phyloP scores from a whole-genome alignment of 139 green algal genomes.

The Coccomyxa sp. region DNA sequence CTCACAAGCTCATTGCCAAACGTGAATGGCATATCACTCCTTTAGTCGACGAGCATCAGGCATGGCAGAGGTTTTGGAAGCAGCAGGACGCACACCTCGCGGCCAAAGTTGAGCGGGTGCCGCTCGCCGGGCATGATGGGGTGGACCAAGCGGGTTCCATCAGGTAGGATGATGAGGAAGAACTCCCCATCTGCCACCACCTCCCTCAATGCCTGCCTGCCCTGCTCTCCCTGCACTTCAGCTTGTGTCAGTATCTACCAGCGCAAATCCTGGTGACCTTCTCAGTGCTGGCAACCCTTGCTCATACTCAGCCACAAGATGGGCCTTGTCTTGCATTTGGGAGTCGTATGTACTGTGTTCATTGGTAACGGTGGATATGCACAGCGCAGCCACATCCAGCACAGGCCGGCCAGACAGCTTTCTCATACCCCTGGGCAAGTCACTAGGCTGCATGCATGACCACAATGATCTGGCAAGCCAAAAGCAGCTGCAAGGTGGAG shows the following conservation, averaged over 20 bases:
- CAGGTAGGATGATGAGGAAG: slow-evolving; percentile 73
- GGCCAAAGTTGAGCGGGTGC: slow-evolving; percentile 72
- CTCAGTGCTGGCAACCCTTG: too few species aligned
- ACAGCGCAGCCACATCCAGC: neutral
- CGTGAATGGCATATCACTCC: neutral
- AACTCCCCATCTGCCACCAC: slow-evolving; percentile 72
- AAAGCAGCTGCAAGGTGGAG: neutral
- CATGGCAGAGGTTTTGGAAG: slow-evolving; percentile 53
- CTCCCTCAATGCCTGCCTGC: slow-evolving; percentile 28
- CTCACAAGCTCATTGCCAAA: neutral
- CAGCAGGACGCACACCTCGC: slow-evolving; percentile 70
- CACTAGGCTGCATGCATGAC: neutral
- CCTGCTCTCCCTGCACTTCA: slow-evolving; percentile 15
- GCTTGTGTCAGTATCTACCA: neutral
- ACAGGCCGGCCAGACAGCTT: neutral
- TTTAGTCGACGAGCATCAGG: slow-evolving; percentile 13
- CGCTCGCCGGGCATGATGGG: slow-evolving; percentile 53
- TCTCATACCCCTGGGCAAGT: neutral
- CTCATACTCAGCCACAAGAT: neutral
- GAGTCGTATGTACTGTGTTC: too few species aligned
- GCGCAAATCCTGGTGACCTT: neutral
- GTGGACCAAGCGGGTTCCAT: slow-evolving; percentile 70
- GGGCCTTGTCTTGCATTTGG: neutral
- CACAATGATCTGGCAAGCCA: neutral
- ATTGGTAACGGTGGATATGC: too few species aligned